A percentile compares a stretch with the other conserved stretches of the same genome.
Evolutionary conservation across 2,329 filamentous ascomycete species (phyloP).

Genomic region (Orbilia ellipsospora): DNA sequence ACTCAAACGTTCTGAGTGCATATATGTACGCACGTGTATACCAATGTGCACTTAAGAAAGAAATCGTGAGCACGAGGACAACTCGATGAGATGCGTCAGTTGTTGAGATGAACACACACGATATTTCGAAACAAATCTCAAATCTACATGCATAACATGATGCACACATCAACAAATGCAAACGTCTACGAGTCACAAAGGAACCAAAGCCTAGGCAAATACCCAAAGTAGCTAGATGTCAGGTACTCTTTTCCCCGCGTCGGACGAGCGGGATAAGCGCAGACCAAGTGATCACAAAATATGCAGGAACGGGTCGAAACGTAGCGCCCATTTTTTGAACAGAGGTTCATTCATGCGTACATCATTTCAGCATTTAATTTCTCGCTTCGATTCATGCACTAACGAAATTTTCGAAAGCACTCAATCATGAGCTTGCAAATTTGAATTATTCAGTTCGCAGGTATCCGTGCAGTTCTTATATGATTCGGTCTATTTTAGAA

Average conservation of each 20-base stretch:
- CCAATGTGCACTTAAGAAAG: constrained; percentile 7
- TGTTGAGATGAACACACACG: not conserved
- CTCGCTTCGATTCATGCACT: not conserved
- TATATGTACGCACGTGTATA: constrained; percentile 9
- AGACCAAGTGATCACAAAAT: constrained; percentile 26
- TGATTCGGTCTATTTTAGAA: too few relatives aligned
- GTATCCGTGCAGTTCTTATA: too few relatives aligned
- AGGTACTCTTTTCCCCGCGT: constrained; percentile 26
- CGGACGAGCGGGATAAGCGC: constrained; percentile 47
- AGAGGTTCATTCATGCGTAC: too few relatives aligned
- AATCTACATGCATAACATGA: not conserved
- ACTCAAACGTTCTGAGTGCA: too few relatives aligned
- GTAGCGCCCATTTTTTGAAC: constrained; percentile 36
- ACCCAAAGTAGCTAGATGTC: constrained; percentile 3
- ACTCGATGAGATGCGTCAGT: not conserved
- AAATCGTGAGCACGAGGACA: constrained; percentile 8
- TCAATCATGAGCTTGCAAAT: constrained; percentile 14
- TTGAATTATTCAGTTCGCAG: not conserved
- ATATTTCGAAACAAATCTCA: constrained; percentile 5
- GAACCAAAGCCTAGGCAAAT: constrained; percentile 1
- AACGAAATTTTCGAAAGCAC: not conserved
- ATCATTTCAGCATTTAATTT: not conserved
- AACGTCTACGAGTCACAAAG: not conserved
- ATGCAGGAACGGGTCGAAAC: constrained; percentile 51
- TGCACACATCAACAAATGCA: not conserved